Evolutionary conservation across 106 monocot species (phyloP).

Genomic region (Dendrobium catenatum): DNA sequence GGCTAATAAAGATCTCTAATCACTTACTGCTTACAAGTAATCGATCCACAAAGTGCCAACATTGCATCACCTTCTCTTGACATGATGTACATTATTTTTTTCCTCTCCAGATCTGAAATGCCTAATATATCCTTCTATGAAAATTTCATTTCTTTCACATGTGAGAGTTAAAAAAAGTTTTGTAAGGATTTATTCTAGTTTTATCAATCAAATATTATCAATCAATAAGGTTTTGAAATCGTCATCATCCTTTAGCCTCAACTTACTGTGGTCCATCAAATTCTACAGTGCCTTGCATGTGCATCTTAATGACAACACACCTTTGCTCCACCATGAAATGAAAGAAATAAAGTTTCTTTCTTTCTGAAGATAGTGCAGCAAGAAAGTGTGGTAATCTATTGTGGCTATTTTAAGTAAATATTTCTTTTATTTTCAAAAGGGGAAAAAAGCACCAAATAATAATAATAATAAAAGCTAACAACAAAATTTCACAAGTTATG

Average conservation of each 20-base stretch:
- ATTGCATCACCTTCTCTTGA: no score
- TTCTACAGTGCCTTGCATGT: neutral
- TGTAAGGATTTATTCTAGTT: no score
- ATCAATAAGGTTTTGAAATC: neutral
- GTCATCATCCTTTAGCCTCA: neutral
- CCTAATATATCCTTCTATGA: no score
- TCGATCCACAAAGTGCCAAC: no score
- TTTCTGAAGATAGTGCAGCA: neutral
- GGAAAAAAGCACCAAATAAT: neutral
- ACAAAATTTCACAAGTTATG: neutral
- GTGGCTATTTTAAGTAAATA: neutral
- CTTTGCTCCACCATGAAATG: neutral
- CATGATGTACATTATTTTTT: neutral
- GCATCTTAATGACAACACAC: neutral
- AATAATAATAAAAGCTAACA: neutral
- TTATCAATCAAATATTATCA: no score
- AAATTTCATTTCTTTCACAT: no score
- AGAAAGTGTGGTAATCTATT: neutral
- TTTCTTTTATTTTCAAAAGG: neutral
- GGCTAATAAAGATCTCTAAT: no score
- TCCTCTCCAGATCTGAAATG: no score
- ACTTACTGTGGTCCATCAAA: neutral
- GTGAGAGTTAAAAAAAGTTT: no score
- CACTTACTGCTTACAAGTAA: no score
- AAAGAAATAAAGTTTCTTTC: conserved; percentile 1